Evolutionary conservation across 108 stramenopile species (phyloP).

Genomic region (Cyclotella atomus): DNA sequence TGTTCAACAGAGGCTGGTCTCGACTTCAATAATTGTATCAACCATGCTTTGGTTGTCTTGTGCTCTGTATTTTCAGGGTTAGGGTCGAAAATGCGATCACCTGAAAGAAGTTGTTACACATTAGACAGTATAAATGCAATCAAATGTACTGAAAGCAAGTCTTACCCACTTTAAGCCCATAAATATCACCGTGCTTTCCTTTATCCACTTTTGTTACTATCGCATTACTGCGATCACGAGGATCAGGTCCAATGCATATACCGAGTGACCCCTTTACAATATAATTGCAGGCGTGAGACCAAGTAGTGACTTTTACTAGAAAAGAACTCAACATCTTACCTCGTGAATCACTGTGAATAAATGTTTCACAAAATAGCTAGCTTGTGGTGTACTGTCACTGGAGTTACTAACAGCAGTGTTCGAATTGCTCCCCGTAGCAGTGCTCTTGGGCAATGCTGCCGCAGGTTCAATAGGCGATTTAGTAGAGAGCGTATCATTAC

Average conservation of each 20-base stretch:
- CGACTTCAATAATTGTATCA: no score
- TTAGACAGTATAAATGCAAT: background rate
- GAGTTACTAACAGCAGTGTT: no score
- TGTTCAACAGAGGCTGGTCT: slow-evolving; percentile 12
- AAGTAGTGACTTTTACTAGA: no score
- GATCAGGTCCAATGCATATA: background rate
- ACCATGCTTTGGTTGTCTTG: background rate
- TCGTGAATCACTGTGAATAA: background rate
- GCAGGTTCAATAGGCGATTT: no score
- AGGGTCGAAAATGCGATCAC: background rate
- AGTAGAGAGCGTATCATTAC: no score
- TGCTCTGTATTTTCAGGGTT: background rate
- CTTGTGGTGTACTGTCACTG: background rate
- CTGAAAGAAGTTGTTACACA: background rate
- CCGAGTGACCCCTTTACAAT: background rate
- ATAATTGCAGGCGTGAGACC: no score
- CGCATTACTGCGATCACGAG: background rate
- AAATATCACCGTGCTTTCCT: background rate
- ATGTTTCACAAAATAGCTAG: background rate
- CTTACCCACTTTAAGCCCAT: slow-evolving; percentile 6
- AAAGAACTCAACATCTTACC: no score
- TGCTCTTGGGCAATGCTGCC: background rate
- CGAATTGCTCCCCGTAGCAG: background rate
- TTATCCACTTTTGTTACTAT: background rate
- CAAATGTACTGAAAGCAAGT: background rate